Base-by-base conservation (phyloP, 2,329 filamentous ascomycete genomes). In the Neopestalotiopsis clavispora region DNA sequence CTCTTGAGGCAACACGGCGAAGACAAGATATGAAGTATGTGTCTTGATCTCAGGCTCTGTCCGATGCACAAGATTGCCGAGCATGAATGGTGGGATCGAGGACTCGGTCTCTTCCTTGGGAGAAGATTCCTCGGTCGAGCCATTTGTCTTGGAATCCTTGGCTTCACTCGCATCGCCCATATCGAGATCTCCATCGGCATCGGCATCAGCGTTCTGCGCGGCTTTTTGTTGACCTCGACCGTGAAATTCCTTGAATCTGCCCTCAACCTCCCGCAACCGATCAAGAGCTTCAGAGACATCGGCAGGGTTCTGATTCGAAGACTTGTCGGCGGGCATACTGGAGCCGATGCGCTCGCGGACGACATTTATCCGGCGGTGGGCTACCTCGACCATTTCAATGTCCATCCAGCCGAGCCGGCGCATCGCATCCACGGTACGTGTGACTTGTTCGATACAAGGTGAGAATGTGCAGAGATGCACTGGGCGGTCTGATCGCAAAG, bases 1-100 rank as follows among this genome's bases (percentile, higher is more conserved):
- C 71, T 93, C 91, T 58, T 90, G 86, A n/a, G 96, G 95, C 70
- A 99, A 81, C 3, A 96, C 84, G 0, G 96, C 96, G 82, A 99
- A 99, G 4, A 97, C 92, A 4, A 99, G 87, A 79, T 99, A 99
- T n/a, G 93, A 96, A 0, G 96, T 99, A 80, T 99, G 96, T 7
- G 93, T 96, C 86, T 97, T 98, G 70, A 98, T 83, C 76, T 99
- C 96, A 0, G 90, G 84, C 82, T 99, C 96, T 0, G 93, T 90
- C 30, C 94, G 88, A 75, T 97, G 94, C 38, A 94, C 87, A 56
- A 98, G 77, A 34, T 89, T 88, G 1, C 96, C 96, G 70, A 95
- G 89, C 77, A 92, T 89, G 83, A 91, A 97, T 1, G 87, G 79
- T 71, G 93, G 90, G 60, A 80, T 78, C 66, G 61, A 77, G 32